These are phyloP conservation scores for Quercus wislizeni DNA, from an alignment of 306 rosid genomes.

Conservation along the genomic window DNA sequence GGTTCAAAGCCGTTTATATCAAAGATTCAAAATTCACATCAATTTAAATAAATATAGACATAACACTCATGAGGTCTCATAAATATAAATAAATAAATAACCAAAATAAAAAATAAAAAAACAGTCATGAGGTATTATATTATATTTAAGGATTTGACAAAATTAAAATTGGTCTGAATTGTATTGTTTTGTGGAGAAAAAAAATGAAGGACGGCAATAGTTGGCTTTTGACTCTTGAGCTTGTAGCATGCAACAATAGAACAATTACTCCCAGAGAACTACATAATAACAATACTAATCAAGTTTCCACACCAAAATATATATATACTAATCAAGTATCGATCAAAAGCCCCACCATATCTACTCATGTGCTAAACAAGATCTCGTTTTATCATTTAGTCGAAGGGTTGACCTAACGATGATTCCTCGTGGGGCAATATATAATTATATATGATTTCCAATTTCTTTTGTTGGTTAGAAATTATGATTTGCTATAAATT, in stretches of 20 bases:
- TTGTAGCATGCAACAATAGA: background rate
- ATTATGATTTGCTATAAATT: background rate
- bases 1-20: too few relatives aligned
- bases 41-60: too few relatives aligned
- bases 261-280: background rate
- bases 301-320: background rate
- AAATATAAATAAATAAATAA: too few relatives aligned
- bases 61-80: too few relatives aligned
- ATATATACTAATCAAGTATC: background rate
- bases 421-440: background rate
- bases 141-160: too few relatives aligned
- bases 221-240: too few relatives aligned
- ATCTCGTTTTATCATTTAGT: background rate
- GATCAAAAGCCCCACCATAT: background rate
- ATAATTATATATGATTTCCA: background rate
- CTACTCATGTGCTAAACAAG: background rate
- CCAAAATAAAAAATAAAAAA: too few relatives aligned
- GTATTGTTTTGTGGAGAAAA: too few relatives aligned
- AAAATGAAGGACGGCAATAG: too few relatives aligned
- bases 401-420: slow-evolving; percentile 1
- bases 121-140: too few relatives aligned
- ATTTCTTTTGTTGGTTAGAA: background rate
- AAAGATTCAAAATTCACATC: too few relatives aligned
- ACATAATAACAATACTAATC: background rate
- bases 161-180: too few relatives aligned